These are phyloP conservation scores for Dactylellina leptospora DNA, from an alignment of 2,329 filamentous ascomycete genomes.

Conservation along the genomic window DNA sequence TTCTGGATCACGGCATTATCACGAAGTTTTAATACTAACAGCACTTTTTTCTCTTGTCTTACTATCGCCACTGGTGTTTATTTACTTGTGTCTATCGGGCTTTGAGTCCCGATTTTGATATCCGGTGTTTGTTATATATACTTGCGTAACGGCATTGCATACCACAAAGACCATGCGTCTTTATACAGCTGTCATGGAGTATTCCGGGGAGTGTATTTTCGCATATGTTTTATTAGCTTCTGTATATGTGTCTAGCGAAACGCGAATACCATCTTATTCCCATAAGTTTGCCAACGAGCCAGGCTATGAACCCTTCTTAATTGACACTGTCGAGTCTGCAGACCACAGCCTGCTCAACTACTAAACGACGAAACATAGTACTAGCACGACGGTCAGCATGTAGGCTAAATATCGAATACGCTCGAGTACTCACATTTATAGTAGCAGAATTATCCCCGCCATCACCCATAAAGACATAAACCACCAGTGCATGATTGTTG, in stretches of 20 bases:
- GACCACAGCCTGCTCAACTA: constrained; percentile 2
- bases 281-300: background rate
- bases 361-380: constrained; percentile 45
- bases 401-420: background rate
- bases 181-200: constrained; percentile 11
- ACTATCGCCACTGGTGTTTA: background rate
- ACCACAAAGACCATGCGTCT: background rate
- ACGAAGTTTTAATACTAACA: too few species aligned
- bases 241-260: too few species aligned
- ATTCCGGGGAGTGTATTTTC: constrained; percentile 14
- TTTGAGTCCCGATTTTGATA: background rate
- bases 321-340: too few species aligned
- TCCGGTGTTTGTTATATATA: background rate
- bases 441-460: constrained; percentile 72
- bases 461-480: constrained; percentile 81
- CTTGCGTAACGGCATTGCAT: constrained; percentile 3
- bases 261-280: background rate
- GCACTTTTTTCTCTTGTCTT: too few species aligned
- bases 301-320: background rate
- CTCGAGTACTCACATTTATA: constrained; percentile 61
- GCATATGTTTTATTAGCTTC: background rate
- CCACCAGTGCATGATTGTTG: constrained; percentile 79
- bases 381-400: constrained; percentile 10
- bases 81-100: background rate
- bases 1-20: too few species aligned